These are phyloP conservation scores for Cercospora berteroae DNA, from an alignment of 2,329 filamentous ascomycete species.

Conservation along the genomic window DNA sequence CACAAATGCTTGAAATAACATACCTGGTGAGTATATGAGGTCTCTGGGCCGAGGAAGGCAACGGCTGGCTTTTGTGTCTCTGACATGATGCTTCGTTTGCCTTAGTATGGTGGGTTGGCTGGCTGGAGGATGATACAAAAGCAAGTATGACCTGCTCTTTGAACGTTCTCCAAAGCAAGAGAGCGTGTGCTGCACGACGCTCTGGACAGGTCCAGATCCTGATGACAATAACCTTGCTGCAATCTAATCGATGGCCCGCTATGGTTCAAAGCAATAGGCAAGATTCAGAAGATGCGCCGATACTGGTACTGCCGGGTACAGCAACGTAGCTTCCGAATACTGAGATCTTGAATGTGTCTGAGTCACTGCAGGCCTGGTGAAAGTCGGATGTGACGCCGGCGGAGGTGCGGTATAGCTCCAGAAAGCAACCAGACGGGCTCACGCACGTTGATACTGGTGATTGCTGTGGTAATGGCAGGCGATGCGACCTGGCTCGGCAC, in stretches of 20 bases:
- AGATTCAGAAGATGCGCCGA: background rate
- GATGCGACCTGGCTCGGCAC: background rate
- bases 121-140: no score
- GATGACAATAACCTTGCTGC: background rate
- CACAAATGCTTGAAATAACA: constrained; percentile 10
- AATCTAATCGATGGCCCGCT: background rate
- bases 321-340: no score
- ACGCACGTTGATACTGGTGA: background rate
- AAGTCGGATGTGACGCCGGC: no score
- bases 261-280: no score
- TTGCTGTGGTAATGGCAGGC: background rate
- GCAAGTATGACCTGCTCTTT: background rate
- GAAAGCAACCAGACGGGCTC: background rate
- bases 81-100: background rate
- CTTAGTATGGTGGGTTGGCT: no score
- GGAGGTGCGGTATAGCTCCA: background rate
- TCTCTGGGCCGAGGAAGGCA: constrained; percentile 62
- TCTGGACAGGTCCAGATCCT: background rate
- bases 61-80: constrained; percentile 34
- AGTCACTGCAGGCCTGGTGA: no score
- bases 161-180: background rate
- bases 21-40: constrained; percentile 70
- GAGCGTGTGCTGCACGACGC: background rate
- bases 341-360: no score
- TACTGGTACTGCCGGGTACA: background rate